Evolutionary conservation across 2,329 filamentous ascomycete genomes (phyloP), one percentile per base, ranked within the genome.

Genomic region (Ascosphaera acerosa): DNA sequence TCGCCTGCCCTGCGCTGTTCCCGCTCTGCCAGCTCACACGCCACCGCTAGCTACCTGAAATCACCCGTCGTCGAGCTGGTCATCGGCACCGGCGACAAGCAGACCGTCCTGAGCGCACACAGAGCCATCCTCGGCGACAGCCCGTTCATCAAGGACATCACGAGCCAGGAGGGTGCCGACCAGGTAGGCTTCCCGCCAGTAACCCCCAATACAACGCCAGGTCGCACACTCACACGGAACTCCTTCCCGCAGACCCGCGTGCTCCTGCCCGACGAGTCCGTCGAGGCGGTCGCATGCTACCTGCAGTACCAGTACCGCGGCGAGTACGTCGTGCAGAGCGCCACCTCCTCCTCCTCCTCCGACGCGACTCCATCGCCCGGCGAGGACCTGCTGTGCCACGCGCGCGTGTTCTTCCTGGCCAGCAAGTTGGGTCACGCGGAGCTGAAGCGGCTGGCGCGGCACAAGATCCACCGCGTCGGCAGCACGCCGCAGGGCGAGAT

Each of bases 401-500:
- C 82, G 15, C 74, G 76, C 38, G 66, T 91, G 39, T 91, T 91
- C 58, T 91, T 78, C 0, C 61, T 92, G 15, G 81, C 78, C 15
- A 74, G 81, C 43, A 80, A 75, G 52, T 70, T 87, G 37, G 64
- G 68, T 25, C 55, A 80, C 30, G 53, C 59, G 1, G 57, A 58
- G 6, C 67, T 92, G 38, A 77, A 76, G 51, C 66, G 61, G 12
- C 68, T 91, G 17, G 74, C 81, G 2, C 76, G 76, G 48, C 70
- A 67, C 48, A 92, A 92, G 60, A 91, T 92, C 44, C 80, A 91
- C 58, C 77, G 77, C 49, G 76, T 90, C 44, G 74, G 81, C 46
- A 78, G 74, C 28, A 89, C 76, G 0, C 78, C 80, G 20, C 74
- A 73, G 54, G 82, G 80, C 50, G 82, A 92, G 59, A 82, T 92